Percentiles rank a stretch among this genome's conserved stretches.
phyloP scores from a whole-genome alignment of 179 eudicot species.

The Drosera spatulata region DNA sequence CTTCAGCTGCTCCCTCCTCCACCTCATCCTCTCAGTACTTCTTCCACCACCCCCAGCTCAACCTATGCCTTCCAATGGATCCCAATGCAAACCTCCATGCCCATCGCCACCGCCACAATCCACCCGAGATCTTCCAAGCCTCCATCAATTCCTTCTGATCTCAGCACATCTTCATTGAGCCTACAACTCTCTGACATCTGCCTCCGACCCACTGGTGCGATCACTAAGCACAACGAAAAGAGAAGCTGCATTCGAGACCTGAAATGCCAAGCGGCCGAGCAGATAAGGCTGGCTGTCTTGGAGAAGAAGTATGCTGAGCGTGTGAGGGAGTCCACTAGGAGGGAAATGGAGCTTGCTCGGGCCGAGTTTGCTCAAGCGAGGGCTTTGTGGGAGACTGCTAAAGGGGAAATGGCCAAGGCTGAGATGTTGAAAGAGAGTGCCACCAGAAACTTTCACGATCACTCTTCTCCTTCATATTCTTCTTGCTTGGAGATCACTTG shows the following conservation, averaged over 20 bases:
- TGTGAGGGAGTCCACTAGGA: conserved; percentile 64
- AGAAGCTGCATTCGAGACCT: conserved; percentile 29
- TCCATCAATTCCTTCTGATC: conserved; percentile 1
- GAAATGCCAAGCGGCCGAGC: conserved; percentile 83
- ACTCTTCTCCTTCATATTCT: background rate
- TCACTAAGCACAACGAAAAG: background rate
- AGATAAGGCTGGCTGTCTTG: conserved; percentile 56
- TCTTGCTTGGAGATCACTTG: conserved; percentile 27
- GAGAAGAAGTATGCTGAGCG: conserved; percentile 91
- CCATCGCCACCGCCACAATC: no score
- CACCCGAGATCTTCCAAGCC: conserved; percentile 4
- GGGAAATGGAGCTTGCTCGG: conserved; percentile 82
- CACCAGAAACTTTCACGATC: conserved; percentile 7
- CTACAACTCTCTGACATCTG: conserved; percentile 60
- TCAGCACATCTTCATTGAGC: conserved; percentile 37
- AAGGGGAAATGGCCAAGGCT: conserved; percentile 58
- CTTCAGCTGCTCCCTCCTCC: conserved; percentile 72
- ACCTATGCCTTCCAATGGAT: conserved; percentile 28
- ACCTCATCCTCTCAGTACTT: conserved; percentile 11
- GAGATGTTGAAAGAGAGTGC: conserved; percentile 59
- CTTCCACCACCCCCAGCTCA: conserved; percentile 21
- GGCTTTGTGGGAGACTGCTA: conserved; percentile 70
- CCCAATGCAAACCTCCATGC: conserved; percentile 8
- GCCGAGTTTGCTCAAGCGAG: conserved; percentile 77
- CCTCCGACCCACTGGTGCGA: conserved; percentile 18